Percentiles rank a stretch among this genome's conserved stretches.
These are phyloP conservation scores for Fusarium sambucinum DNA, from an alignment of 2,329 filamentous ascomycete genomes.

Conservation along the genomic window DNA sequence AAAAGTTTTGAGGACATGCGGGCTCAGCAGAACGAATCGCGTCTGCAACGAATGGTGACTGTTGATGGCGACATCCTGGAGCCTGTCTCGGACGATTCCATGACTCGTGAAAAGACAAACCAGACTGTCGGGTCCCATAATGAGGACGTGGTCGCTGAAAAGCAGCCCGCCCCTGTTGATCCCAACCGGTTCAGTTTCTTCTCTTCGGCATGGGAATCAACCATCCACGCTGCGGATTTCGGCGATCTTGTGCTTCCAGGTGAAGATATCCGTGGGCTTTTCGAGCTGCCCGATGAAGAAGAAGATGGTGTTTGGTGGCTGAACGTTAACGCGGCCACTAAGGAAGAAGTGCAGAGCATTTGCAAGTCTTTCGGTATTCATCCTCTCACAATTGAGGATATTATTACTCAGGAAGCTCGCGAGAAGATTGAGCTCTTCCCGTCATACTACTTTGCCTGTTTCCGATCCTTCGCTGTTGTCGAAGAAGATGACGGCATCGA, in stretches of 20 bases:
- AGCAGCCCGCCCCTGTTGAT: constrained; percentile 61
- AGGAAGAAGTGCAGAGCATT: constrained; percentile 87
- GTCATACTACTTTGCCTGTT: constrained; percentile 98
- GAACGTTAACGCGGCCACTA: constrained; percentile 89
- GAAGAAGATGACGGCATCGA: constrained; percentile 83
- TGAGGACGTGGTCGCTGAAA: constrained; percentile 52
- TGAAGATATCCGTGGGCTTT: constrained; percentile 89
- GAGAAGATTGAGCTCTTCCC: constrained; percentile 99
- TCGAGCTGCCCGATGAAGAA: constrained; percentile 73
- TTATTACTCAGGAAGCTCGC: constrained; percentile 91
- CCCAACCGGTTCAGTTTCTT: constrained; percentile 95
- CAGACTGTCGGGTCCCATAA: constrained; percentile 48
- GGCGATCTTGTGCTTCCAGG: constrained; percentile 90
- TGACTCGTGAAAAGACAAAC: constrained; percentile 61
- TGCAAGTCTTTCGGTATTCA: constrained; percentile 97
- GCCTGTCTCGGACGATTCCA: constrained; percentile 62
- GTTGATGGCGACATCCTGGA: constrained; percentile 69
- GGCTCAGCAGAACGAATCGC: constrained; percentile 43
- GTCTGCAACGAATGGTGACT: constrained; percentile 59
- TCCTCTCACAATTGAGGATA: constrained; percentile 95
- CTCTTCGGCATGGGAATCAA: constrained; percentile 92
- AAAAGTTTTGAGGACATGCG: constrained; percentile 53
- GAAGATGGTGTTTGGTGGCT: constrained; percentile 96
- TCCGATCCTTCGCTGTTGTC: constrained; percentile 88
- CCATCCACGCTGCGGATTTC: constrained; percentile 89